Base-by-base conservation (phyloP, 192 early-diverging fungal species). In the Rhizophlyctis rosea region DNA sequence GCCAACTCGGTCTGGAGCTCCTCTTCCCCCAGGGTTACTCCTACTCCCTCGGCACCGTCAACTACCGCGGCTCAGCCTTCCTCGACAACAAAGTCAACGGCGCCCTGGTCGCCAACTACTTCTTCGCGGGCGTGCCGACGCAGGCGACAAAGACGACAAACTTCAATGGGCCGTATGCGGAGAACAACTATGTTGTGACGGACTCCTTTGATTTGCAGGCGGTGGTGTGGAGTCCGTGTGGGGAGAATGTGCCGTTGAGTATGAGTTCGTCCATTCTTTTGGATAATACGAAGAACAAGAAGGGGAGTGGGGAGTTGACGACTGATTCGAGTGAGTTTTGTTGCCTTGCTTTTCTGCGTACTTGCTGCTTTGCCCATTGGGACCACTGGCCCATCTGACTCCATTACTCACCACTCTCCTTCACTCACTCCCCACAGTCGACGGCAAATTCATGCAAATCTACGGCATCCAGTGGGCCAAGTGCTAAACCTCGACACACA, bases 301-400 rank as follows among this genome's bases (percentile, higher is more conserved):
- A 18, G n/a, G 34, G 24, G 2, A 24, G 47, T n/a, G 72, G 67
- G 21, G 24, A 54, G 7, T 39, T 74, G 39, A 70, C 72, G 47
- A 65, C 57, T 1, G 72, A 74, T 30, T 74, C 72, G 4, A 34
- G n/a, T n/a, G n/a, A n/a, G n/a, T n/a, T n/a, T n/a, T n/a, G n/a
- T n/a, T n/a, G n/a, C n/a, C n/a, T n/a, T n/a, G n/a, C n/a, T n/a
- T n/a, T n/a, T n/a, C n/a, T n/a, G n/a, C n/a, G n/a, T n/a, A n/a
- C n/a, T n/a, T n/a, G n/a, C n/a, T n/a, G n/a, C n/a, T n/a, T n/a
- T n/a, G n/a, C n/a, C n/a, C n/a, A n/a, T n/a, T n/a, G n/a, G n/a
- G n/a, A n/a, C n/a, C n/a, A n/a, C n/a, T n/a, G n/a, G n/a, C n/a
- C n/a, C n/a, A n/a, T n/a, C n/a, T n/a, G n/a, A n/a, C n/a, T n/a